phyloP scores from a whole-genome alignment of 352 stramenopile species.

The Halophytophthora polymorphica region DNA sequence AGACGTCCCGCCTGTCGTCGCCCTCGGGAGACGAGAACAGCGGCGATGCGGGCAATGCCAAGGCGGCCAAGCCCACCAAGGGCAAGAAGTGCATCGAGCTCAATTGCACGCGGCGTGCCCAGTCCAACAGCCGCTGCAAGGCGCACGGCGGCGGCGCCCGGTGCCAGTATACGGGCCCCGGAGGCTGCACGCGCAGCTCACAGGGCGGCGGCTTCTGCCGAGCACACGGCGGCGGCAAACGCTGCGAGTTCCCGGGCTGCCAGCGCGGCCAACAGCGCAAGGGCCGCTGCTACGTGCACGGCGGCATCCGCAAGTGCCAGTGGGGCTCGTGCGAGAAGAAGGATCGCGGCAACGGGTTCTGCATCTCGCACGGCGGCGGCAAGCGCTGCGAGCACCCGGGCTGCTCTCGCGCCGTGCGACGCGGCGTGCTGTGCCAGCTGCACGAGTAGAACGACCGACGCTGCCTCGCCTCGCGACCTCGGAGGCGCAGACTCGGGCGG shows the following conservation, averaged over 20 bases:
- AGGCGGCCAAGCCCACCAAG: conserved; percentile 30
- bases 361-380: conserved; percentile 63
- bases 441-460: conserved; percentile 40
- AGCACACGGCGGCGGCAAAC: conserved; percentile 77
- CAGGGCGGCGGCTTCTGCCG: conserved; percentile 80
- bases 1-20: conserved; percentile 14
- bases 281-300: conserved; percentile 80
- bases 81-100: conserved; percentile 75
- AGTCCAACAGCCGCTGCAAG: conserved; percentile 85
- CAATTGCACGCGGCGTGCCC: conserved; percentile 56
- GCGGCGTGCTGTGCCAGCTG: conserved; percentile 54
- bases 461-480: not conserved
- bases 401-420: conserved; percentile 52
- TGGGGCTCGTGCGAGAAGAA: conserved; percentile 79
- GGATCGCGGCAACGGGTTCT: conserved; percentile 77
- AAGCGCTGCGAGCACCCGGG: conserved; percentile 44
- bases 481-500: too few species aligned
- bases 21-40: conserved; percentile 13
- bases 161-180: conserved; percentile 59
- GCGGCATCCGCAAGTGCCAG: conserved; percentile 81
- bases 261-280: conserved; percentile 77
- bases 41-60: conserved; percentile 18
- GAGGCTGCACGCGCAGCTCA: conserved; percentile 65
- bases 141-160: conserved; percentile 68
- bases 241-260: conserved; percentile 73